phyloP scores from a whole-genome alignment of 2,329 filamentous ascomycete genomes.

The Curvularia spicifera region DNA sequence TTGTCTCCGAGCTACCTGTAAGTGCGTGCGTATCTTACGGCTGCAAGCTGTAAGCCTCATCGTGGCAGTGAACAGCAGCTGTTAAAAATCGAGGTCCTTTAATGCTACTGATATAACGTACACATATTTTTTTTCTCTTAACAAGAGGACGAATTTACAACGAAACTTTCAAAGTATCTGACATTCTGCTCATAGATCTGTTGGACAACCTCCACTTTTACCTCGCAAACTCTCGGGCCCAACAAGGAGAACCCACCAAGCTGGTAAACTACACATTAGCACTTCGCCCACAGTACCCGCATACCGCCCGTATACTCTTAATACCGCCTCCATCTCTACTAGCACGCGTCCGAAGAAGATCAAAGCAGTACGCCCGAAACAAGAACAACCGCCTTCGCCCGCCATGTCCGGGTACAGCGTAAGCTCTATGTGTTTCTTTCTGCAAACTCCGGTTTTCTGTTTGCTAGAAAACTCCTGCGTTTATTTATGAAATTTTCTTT shows the following conservation, averaged over 20 bases:
- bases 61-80: slow-evolving; percentile 25
- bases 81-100: slow-evolving; percentile 9
- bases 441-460: background rate
- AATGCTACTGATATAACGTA: slow-evolving; percentile 18
- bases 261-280: slow-evolving; percentile 19
- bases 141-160: background rate
- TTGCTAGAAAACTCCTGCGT: background rate
- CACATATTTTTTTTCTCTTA: slow-evolving; percentile 6
- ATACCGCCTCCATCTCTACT: slow-evolving; percentile 8
- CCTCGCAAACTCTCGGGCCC: slow-evolving; percentile 2
- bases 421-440: slow-evolving; percentile 4
- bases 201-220: slow-evolving; percentile 14
- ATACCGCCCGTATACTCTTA: slow-evolving; percentile 22
- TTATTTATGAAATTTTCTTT: background rate
- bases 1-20: slow-evolving; percentile 23
- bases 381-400: slow-evolving; percentile 27
- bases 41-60: slow-evolving; percentile 18
- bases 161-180: slow-evolving; percentile 2
- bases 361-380: slow-evolving; percentile 23
- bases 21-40: slow-evolving; percentile 13
- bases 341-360: slow-evolving; percentile 14
- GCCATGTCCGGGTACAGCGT: slow-evolving; percentile 38
- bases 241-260: slow-evolving; percentile 11
- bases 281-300: slow-evolving; percentile 20
- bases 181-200: slow-evolving; percentile 15